Percentiles rank a stretch among this genome's conserved stretches.
phyloP scores from a whole-genome alignment of 1,284 basidiomycete species.

The Fomitopsis schrenkii region DNA sequence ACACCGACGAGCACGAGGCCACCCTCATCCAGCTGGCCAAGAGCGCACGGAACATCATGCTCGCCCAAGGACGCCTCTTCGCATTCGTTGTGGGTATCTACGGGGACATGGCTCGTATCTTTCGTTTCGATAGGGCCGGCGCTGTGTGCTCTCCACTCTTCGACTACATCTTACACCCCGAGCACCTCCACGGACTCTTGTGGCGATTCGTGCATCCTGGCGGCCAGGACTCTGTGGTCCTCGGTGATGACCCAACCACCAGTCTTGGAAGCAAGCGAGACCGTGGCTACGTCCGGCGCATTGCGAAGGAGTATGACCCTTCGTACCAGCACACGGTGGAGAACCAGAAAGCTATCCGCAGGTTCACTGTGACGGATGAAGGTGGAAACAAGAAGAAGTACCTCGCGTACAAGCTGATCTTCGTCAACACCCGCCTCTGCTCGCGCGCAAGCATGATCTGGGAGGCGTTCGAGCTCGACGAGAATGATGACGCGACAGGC shows the following conservation, averaged over 20 bases:
- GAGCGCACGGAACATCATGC: conserved; percentile 9
- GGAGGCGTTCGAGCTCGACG: background rate
- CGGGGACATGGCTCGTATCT: conserved; percentile 12
- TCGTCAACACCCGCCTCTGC: conserved; percentile 10
- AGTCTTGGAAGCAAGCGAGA: background rate
- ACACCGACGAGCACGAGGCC: background rate
- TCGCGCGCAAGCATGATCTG: conserved; percentile 3
- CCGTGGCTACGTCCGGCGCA: background rate
- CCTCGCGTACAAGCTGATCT: conserved; percentile 8
- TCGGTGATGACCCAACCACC: conserved; percentile 10
- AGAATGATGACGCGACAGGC: background rate
- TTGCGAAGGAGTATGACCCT: background rate
- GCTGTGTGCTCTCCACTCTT: conserved; percentile 5
- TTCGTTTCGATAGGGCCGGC: conserved; percentile 12
- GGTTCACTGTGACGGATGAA: background rate
- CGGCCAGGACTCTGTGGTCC: background rate
- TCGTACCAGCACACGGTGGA: background rate
- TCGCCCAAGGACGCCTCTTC: conserved; percentile 7
- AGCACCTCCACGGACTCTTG: conserved; percentile 9
- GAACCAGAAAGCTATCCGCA: background rate
- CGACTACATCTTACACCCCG: conserved; percentile 4
- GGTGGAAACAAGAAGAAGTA: background rate
- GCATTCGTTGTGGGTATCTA: conserved; percentile 13
- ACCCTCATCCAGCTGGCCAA: conserved; percentile 6
- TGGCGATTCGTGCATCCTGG: conserved; percentile 13